phyloP scores from a whole-genome alignment of 192 early-diverging fungal genomes.

The Pilaira anomala region DNA sequence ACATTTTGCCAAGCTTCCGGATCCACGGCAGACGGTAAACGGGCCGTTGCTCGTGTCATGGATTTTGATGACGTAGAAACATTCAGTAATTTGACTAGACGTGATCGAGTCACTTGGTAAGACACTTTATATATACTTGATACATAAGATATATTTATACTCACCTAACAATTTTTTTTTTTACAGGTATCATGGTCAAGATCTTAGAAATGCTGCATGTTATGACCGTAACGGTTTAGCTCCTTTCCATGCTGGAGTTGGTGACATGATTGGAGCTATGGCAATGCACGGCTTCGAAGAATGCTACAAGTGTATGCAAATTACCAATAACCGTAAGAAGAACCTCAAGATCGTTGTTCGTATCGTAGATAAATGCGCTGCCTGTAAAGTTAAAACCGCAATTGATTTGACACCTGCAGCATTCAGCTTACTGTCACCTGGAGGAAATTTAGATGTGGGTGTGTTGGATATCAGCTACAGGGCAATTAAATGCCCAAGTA shows the following conservation, averaged over 20 bases:
- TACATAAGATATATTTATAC: too few relatives aligned
- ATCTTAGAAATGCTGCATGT: constrained; percentile 42
- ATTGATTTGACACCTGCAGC: constrained; percentile 30
- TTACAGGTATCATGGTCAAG: constrained; percentile 34
- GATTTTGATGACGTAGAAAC: background rate
- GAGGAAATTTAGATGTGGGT: constrained; percentile 15
- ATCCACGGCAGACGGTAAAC: constrained; percentile 2
- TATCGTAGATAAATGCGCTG: constrained; percentile 39
- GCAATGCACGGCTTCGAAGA: constrained; percentile 34
- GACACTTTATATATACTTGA: too few relatives aligned
- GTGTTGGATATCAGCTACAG: constrained; percentile 24
- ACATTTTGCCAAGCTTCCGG: background rate
- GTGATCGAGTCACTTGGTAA: too few relatives aligned
- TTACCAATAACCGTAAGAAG: constrained; percentile 21
- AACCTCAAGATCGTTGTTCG: constrained; percentile 21
- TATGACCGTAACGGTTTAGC: constrained; percentile 37
- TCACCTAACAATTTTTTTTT: background rate
- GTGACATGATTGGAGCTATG: constrained; percentile 42
- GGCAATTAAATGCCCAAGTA: constrained; percentile 11
- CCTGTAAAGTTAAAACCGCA: constrained; percentile 19
- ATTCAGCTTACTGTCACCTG: constrained; percentile 9
- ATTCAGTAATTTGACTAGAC: too few relatives aligned
- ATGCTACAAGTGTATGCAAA: constrained; percentile 40
- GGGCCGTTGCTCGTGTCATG: background rate
- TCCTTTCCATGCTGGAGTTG: constrained; percentile 31